Base-by-base conservation (phyloP, 495 filamentous ascomycete genomes). In the Hypoxylon subgilvum region DNA sequence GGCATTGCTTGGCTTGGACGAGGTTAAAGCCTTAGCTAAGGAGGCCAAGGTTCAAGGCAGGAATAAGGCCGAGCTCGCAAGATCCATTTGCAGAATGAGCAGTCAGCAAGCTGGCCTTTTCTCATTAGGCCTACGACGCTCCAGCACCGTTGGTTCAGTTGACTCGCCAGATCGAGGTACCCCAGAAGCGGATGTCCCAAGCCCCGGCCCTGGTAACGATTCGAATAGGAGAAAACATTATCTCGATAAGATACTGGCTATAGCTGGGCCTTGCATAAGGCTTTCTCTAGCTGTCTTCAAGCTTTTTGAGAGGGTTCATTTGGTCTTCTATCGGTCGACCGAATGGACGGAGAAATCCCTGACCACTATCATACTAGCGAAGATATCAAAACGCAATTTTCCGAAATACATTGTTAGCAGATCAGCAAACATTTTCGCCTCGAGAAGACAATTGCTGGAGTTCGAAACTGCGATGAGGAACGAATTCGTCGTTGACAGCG, bases 311-410 rank as follows among this genome's bases (percentile, higher is more conserved):
- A 84, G 94, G 23, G 90, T 97, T 1, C 93, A 97, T 72, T 74
- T 98, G 5, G 92, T 98, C 42, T 97, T 96, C 68, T 97, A 97
- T 67, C 82, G 92, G 23, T 97, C 92, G 21, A 96, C 92, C 0
- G 92, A 96, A 69, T 97, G 93, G 92, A 94, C 92, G 0, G 94
- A 97, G 63, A 97, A 96, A 63, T 96, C 93, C 8, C 81, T 98
- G 2, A 96, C 90, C 1, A 93, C 92, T 2, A 93, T 97, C 55
- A 96, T 98, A 51, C 84, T 98, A 8, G 90, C 94, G 10, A 90
- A 91, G 47, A 94, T 92, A 21, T 86, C 90, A 5, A 83, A 85
- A 39, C 83, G 89, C 17, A 96, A 92, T 67, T 97, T 96, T 49
- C 92, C 94, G 0, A 77, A 86, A 5, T 98, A 94, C 71, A 83